phyloP scores from a whole-genome alignment of 2,329 filamentous ascomycete genomes.

The Fusarium guadeloupense region DNA sequence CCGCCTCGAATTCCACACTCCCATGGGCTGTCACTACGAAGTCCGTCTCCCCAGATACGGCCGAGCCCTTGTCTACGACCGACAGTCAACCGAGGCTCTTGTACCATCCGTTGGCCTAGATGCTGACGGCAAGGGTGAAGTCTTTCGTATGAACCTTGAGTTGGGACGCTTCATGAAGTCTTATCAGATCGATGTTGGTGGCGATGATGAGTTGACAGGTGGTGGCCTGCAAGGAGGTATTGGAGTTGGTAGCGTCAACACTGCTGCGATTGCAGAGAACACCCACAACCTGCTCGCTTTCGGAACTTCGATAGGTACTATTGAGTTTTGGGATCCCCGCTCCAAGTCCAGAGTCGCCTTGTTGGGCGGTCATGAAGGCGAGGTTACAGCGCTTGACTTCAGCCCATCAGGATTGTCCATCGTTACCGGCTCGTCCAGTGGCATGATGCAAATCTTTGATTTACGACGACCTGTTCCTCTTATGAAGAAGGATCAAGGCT shows the following conservation, averaged over 20 bases:
- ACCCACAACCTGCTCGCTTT: conserved; percentile 93
- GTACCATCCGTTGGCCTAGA: conserved; percentile 90
- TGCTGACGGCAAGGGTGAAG: conserved; percentile 85
- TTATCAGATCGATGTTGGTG: conserved; percentile 89
- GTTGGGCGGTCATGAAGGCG: conserved; percentile 72
- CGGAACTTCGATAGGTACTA: conserved; percentile 92
- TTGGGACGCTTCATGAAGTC: conserved; percentile 92
- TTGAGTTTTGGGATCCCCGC: conserved; percentile 95
- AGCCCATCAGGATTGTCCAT: conserved; percentile 83
- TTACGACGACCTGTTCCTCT: conserved; percentile 86
- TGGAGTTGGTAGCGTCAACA: conserved; percentile 85
- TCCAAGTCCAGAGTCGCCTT: conserved; percentile 83
- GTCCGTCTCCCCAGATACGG: conserved; percentile 94
- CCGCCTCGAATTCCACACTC: conserved; percentile 91
- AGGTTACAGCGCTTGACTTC: conserved; percentile 90
- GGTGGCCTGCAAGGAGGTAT: conserved; percentile 88
- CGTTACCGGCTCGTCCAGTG: conserved; percentile 86
- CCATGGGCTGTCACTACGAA: conserved; percentile 85
- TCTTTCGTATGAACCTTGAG: conserved; percentile 92
- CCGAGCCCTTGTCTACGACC: conserved; percentile 86
- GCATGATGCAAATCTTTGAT: conserved; percentile 91
- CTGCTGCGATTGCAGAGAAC: conserved; percentile 84
- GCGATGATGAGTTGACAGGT: conserved; percentile 77
- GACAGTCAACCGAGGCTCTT: conserved; percentile 82
- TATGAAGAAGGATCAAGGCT: conserved; percentile 93